phyloP scores from a whole-genome alignment of 192 early-diverging fungal species.

The Linnemannia elongata region DNA sequence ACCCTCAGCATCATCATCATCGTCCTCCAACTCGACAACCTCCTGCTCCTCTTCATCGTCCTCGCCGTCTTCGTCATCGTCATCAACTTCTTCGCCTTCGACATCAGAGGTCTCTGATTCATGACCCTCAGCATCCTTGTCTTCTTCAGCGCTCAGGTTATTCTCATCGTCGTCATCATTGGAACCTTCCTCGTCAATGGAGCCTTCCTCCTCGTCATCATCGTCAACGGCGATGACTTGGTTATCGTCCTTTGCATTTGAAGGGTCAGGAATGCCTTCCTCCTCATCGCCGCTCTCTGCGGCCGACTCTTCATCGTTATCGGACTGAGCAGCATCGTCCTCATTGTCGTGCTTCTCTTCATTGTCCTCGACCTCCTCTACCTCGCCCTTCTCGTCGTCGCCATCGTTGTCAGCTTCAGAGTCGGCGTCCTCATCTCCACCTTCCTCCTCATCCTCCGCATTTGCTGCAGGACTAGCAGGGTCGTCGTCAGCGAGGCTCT shows the following conservation, averaged over 20 bases:
- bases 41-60: background rate
- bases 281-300: background rate
- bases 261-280: conserved; percentile 5
- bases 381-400: background rate
- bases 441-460: background rate
- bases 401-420: conserved; percentile 13
- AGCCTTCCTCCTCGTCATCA: background rate
- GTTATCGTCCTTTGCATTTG: conserved; percentile 1
- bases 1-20: background rate
- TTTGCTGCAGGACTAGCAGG: background rate
- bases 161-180: background rate
- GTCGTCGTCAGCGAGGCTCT: background rate
- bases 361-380: background rate
- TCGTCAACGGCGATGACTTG: conserved; percentile 1
- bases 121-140: conserved; percentile 6
- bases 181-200: background rate
- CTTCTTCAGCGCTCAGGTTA: conserved; percentile 16
- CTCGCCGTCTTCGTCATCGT: background rate
- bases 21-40: background rate
- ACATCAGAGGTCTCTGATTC: conserved; percentile 6
- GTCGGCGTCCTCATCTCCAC: conserved; percentile 7
- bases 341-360: background rate
- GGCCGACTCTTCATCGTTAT: background rate
- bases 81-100: conserved; percentile 5
- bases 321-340: background rate